Percentiles rank a stretch among this genome's conserved stretches.
Conservation (phyloP, 768 basidiomycete genomes). For the Fomitopsis serialis region DNA sequence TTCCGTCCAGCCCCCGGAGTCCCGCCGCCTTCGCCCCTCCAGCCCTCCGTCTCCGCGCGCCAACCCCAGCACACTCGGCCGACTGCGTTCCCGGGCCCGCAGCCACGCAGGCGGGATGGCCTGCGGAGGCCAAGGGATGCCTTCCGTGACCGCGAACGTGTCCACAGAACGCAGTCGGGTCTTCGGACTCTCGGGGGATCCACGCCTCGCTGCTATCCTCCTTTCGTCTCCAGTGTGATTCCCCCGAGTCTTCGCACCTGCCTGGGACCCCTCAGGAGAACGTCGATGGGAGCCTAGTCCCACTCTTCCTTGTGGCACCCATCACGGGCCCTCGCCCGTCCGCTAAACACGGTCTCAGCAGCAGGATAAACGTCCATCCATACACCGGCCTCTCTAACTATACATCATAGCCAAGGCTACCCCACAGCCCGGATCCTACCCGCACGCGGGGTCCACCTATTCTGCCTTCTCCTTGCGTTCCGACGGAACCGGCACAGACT, state of each 20-base stretch:
- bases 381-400: neutral
- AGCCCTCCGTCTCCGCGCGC: neutral
- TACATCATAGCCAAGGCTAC: neutral
- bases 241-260: neutral
- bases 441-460: neutral
- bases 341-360: neutral
- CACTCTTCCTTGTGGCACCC: neutral
- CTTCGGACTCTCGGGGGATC: neutral
- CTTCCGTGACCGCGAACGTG: no score
- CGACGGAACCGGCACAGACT: slow-evolving; percentile 14
- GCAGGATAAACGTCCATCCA: slow-evolving; percentile 2
- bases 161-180: neutral
- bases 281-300: neutral
- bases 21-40: slow-evolving; percentile 2
- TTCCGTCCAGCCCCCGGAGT: slow-evolving; percentile 12
- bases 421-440: neutral
- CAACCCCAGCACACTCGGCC: neutral
- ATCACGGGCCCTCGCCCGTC: neutral
- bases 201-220: neutral
- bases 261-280: neutral
- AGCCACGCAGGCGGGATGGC: no score
- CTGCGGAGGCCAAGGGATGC: no score
- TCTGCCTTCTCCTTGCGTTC: slow-evolving; percentile 12
- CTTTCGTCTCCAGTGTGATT: neutral
- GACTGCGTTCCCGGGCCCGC: neutral